phyloP scores from a whole-genome alignment of 768 basidiomycete species.

The Phaffia australis region DNA sequence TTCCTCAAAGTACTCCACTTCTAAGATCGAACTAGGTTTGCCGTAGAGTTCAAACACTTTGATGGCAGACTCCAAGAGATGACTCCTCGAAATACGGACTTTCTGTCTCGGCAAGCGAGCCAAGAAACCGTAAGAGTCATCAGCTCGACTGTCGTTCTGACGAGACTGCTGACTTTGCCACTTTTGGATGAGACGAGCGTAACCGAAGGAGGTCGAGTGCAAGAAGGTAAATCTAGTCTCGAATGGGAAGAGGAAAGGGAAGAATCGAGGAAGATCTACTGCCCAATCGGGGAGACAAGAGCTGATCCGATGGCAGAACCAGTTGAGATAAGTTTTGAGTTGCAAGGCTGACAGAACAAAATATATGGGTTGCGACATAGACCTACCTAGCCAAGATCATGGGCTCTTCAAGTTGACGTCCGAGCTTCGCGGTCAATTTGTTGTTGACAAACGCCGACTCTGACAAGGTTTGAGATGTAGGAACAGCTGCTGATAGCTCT shows the following conservation, averaged over 20 bases:
- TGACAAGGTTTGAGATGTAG: constrained; percentile 40
- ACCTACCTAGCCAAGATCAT: constrained; percentile 94
- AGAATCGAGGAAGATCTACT: constrained; percentile 84
- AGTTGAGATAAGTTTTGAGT: constrained; percentile 10
- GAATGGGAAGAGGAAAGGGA: constrained; percentile 98
- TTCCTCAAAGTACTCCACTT: constrained; percentile 98
- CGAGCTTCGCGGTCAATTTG: constrained; percentile 95
- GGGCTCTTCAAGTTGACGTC: constrained; percentile 89
- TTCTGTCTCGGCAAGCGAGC: constrained; percentile 90
- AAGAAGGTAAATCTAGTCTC: constrained; percentile 94
- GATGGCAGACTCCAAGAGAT: constrained; percentile 87
- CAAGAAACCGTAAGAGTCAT: constrained; percentile 84
- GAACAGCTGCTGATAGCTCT: constrained; percentile 7
- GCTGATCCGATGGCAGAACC: constrained; percentile 40
- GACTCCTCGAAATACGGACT: constrained; percentile 87
- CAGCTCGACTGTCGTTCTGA: constrained; percentile 59
- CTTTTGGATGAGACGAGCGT: constrained; percentile 84
- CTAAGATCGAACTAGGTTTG: constrained; percentile 80
- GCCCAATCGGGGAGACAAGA: constrained; percentile 98
- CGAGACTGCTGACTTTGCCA: constrained; percentile 83
- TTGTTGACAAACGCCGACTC: constrained; percentile 91
- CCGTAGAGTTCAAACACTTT: constrained; percentile 90
- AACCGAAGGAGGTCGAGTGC: constrained; percentile 95
- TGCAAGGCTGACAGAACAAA: constrained; percentile 3
- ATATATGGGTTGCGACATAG: not conserved